phyloP scores from a whole-genome alignment of 1,284 basidiomycete genomes.

The Ustilago nuda region DNA sequence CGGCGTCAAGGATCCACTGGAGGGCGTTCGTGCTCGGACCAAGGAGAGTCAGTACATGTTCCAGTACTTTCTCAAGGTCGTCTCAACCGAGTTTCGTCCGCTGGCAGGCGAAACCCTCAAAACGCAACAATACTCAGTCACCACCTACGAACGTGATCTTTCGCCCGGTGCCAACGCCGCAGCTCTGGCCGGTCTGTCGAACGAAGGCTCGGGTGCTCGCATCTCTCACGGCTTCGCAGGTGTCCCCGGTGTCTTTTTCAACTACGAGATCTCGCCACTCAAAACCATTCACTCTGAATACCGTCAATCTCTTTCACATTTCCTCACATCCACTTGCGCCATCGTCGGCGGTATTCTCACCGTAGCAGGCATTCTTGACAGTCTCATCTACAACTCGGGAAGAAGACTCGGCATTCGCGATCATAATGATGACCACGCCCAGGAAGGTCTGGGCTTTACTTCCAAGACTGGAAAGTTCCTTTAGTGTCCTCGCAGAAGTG shows the following conservation, averaged over 20 bases:
- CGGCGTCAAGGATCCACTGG: constrained; percentile 85
- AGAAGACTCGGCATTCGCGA: constrained; percentile 60
- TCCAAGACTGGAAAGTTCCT: constrained; percentile 57
- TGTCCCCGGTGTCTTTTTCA: constrained; percentile 72
- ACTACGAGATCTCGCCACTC: constrained; percentile 78
- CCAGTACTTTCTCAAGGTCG: constrained; percentile 87
- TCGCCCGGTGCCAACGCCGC: constrained; percentile 39
- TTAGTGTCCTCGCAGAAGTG: constrained; percentile 9
- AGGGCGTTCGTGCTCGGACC: constrained; percentile 76
- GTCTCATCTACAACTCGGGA: constrained; percentile 77
- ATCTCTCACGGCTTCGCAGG: constrained; percentile 85
- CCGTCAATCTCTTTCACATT: constrained; percentile 94
- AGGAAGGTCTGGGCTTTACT: constrained; percentile 56
- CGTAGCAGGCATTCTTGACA: constrained; percentile 90
- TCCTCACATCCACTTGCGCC: constrained; percentile 85
- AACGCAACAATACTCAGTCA: constrained; percentile 91
- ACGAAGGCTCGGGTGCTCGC: constrained; percentile 66
- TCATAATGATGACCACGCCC: constrained; percentile 27
- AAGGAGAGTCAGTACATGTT: constrained; percentile 70
- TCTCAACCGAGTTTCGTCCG: constrained; percentile 59
- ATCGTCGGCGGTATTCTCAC: constrained; percentile 97
- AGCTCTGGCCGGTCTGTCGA: constrained; percentile 35
- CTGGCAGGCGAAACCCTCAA: constrained; percentile 72
- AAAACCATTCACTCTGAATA: constrained; percentile 70
- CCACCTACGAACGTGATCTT: constrained; percentile 91